phyloP scores from a whole-genome alignment of 78 protist genomes.

The Thecamonas trahens region DNA sequence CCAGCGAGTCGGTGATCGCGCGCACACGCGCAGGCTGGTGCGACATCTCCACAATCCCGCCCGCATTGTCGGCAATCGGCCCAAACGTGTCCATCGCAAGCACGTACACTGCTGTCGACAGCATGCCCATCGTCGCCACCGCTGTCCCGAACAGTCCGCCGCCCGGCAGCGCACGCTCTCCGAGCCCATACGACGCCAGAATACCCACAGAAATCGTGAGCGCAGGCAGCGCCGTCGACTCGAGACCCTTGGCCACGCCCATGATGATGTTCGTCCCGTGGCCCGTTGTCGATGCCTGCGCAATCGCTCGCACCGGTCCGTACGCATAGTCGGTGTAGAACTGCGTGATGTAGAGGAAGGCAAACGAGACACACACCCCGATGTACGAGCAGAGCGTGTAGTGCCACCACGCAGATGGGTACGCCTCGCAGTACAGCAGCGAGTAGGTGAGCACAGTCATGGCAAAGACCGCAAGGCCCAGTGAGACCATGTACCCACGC shows the following conservation, averaged over 20 bases:
- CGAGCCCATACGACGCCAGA: slow-evolving; percentile 36
- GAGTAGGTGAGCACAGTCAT: neutral
- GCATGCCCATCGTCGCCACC: slow-evolving; percentile 75
- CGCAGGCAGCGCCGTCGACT: slow-evolving; percentile 40
- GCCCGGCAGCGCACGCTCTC: too few species aligned
- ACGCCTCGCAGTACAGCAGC: slow-evolving; percentile 13
- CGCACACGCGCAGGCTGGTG: slow-evolving; percentile 37
- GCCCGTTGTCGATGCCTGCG: slow-evolving; percentile 27
- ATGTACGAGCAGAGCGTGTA: slow-evolving; percentile 44
- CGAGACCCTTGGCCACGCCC: slow-evolving; percentile 62
- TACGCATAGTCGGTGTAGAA: slow-evolving; percentile 48
- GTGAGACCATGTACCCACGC: slow-evolving; percentile 27
- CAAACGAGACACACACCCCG: slow-evolving; percentile 23
- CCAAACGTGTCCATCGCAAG: slow-evolving; percentile 67
- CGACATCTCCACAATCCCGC: slow-evolving; percentile 78
- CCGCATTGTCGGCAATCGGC: slow-evolving; percentile 73
- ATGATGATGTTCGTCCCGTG: slow-evolving; percentile 55
- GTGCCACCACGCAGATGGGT: slow-evolving; percentile 30
- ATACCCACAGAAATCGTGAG: slow-evolving; percentile 36
- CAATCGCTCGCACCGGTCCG: slow-evolving; percentile 32
- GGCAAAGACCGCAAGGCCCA: slow-evolving; percentile 8
- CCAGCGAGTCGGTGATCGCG: slow-evolving; percentile 39
- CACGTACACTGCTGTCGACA: slow-evolving; percentile 47
- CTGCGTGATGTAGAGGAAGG: slow-evolving; percentile 33
- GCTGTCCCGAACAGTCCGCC: slow-evolving; percentile 68